Conservation (phyloP, 2,329 filamentous ascomycete genomes). For the Lasiodiplodia hormozganensis region DNA sequence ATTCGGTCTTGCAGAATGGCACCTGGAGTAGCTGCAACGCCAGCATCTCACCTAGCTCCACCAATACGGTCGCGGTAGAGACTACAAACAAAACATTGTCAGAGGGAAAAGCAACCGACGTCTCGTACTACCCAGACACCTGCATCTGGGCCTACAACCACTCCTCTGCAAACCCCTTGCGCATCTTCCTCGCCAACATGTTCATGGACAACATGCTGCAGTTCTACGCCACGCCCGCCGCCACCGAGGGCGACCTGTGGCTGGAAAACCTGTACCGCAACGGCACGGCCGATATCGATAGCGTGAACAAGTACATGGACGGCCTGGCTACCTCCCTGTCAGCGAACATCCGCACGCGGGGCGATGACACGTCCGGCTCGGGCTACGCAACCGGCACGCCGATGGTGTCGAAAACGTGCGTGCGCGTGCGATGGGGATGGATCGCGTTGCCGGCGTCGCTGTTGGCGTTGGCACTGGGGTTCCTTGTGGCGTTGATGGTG, state of each 20-base stretch:
- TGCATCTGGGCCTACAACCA: constrained; percentile 8
- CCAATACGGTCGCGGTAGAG: background rate
- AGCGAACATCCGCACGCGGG: background rate
- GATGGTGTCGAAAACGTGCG: background rate
- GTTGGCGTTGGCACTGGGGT: background rate
- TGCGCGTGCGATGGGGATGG: constrained; percentile 8
- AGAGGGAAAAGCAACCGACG: no score
- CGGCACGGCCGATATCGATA: background rate
- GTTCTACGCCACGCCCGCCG: background rate
- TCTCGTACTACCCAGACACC: background rate
- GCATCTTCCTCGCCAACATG: background rate
- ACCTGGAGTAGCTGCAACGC: constrained; percentile 7
- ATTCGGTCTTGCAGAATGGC: background rate
- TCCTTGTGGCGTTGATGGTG: background rate
- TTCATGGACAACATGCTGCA: background rate
- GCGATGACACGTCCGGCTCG: background rate
- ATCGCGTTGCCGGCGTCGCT: background rate
- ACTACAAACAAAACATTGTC: background rate
- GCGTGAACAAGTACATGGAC: background rate
- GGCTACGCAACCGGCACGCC: background rate
- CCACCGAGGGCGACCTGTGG: background rate
- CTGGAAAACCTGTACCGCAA: constrained; percentile 5
- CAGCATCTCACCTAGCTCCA: background rate
- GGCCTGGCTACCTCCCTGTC: background rate
- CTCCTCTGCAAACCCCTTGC: background rate